Evolutionary conservation across 257 asterid genomes (phyloP), one percentile per base, ranked within the genome.

Genomic region (Agastache rugosa): DNA sequence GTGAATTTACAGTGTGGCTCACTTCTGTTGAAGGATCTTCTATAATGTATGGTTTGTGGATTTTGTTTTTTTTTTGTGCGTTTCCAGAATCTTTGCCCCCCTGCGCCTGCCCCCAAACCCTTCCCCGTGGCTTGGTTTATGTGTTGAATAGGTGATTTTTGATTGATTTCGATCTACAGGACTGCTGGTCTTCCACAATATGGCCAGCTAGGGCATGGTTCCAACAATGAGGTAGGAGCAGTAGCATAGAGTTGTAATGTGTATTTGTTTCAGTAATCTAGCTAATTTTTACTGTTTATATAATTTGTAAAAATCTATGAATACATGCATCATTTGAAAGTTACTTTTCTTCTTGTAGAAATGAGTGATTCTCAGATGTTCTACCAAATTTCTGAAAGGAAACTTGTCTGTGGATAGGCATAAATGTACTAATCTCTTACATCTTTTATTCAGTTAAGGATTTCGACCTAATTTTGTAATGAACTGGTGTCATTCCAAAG

Each of bases 151-250:
- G 70, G 70, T 67, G 73, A 74, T 85, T 29, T 77, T 79, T 75
- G 15, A 34, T 63, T 7, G 67, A 53, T 82, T 82, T 65, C 68
- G 44, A 47, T 70, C 73, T 81, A 65, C 68, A 50, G 99, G 77
- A 92, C 97, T 81, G 98, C 94, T 84, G 99, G 99, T 81, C 93
- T 89, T 77, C 99, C 99, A 53, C 98, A 92, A 74, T 95, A 88
- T 78, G 98, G 99, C 73, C 99, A 95, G 84, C 96, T 95, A 75
- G 99, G 99, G 56, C 99, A 95, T 83, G 96, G 91, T 51, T 81
- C 99, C 11, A 90, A 90, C 85, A 95, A 92, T 62, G 99, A 95
- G 97, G 99, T 95, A 84, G 39, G 76, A 11, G 60, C 61, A 44
- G 37, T 63, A 72, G 29, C 39, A 54, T 41, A 55, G 19, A 60